Percentiles rank a stretch among this genome's conserved stretches.
phyloP scores from a whole-genome alignment of 805 yeast genomes.

The Grigorovia transvaalensis region DNA sequence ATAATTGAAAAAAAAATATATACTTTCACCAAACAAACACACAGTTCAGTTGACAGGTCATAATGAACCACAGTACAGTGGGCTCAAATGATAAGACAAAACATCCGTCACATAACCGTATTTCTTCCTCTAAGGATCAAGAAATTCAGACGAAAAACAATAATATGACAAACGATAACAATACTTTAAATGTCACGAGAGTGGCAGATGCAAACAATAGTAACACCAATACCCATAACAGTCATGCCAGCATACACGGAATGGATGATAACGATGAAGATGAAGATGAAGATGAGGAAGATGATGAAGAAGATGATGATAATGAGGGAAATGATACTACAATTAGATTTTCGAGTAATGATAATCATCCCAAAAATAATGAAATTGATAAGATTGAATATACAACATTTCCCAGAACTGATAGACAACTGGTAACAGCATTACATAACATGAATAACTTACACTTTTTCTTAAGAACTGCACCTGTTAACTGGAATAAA shows the following conservation, averaged over 20 bases:
- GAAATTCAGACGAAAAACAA: not conserved
- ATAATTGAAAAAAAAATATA: not conserved
- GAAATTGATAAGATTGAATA: not conserved
- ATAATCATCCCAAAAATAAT: not conserved
- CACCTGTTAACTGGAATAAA: slow-evolving; percentile 90
- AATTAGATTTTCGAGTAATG: not conserved
- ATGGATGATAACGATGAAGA: not conserved
- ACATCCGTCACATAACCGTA: not conserved
- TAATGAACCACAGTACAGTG: not conserved
- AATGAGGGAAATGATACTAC: not conserved
- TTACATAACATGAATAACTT: slow-evolving; percentile 47
- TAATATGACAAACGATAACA: not conserved
- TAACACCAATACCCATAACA: not conserved
- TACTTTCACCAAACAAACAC: not conserved
- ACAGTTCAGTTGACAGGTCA: not conserved
- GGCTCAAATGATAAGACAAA: not conserved
- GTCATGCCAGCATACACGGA: not conserved
- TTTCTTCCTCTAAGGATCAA: not conserved
- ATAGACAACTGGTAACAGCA: not conserved
- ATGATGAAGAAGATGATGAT: not conserved
- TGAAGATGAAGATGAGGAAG: not conserved
- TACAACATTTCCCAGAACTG: not conserved
- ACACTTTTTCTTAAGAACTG: slow-evolving; percentile 80
- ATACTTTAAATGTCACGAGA: not conserved
- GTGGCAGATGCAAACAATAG: not conserved